Evolutionary conservation across 352 stramenopile species (phyloP), one percentile per base, ranked within the genome.

Genomic region (Pythium sp.): DNA sequence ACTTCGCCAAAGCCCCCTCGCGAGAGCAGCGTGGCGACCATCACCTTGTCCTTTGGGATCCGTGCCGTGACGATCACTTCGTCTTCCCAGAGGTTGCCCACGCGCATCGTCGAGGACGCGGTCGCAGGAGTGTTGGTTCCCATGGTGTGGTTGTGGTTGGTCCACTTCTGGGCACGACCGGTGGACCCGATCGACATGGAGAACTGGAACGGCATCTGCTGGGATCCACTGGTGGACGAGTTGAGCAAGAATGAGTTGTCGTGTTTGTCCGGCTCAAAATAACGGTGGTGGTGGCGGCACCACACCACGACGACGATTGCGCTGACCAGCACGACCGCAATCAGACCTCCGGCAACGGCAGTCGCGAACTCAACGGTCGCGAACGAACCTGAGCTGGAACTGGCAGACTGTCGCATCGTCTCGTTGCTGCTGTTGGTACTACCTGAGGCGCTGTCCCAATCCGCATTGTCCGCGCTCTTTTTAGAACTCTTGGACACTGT

Each of bases 1-100:
- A 78, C 62, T 43, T 74, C 68, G n/a, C 71, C 71, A 43, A 69
- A 74, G 41, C 63, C 68, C 34, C 71, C 71, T 26, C 58, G 58
- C 1, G 49, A 60, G 12, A 72, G 14, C 18, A 69, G 36, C 3
- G 9, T 15, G 3, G 3, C 20, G 9, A 20, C 22, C 26, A 24
- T 56, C 5, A 65, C 28, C 22, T 56, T 65, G 20, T 53, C 38
- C 11, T 36, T 24, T 5, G 36, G 46, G 38, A 56, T 56, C 4
- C 38, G 24, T 14, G 38, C 46, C 5, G 20, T 24, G 38, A 65
- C 20, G 38, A 65, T 53, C 34, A 30, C 59, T n/a, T 65, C 38
- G 46, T 65, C 59, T 22, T 65, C 46, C 38, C 59, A 65, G 28
- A 65, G 43, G 3, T 57, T 57, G 51, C 6, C 46, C 9, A 11